Base-by-base conservation (phyloP, 2,329 filamentous ascomycete genomes). In the Colletotrichum sp. region DNA sequence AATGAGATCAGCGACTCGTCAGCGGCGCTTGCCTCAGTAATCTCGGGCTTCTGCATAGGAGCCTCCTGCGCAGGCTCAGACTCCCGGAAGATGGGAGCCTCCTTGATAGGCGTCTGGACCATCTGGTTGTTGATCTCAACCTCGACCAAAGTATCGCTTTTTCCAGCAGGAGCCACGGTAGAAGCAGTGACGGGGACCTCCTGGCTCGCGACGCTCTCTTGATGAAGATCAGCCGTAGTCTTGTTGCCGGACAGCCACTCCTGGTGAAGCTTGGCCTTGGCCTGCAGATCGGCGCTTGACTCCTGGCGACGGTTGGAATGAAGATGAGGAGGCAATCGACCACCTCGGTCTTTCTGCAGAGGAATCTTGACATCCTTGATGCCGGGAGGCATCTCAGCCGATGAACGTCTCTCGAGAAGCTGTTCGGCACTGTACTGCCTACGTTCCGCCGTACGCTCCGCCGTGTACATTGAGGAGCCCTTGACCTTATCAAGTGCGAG, bases 401-500 rank as follows among this genome's bases (percentile, higher is more conserved):
- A 21, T 24, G 56, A 14, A 4, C 73, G 69, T 18, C 13, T 24
- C 34, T 69, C 18, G n/a, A 69, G 7, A 1, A 75, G 48, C 43
- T 75, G 48, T 2, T 69, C 43, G 3, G 63, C n/a, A n/a, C 38
- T 69, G 34, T 75, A 75, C 28, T 62, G 63, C 21, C 66, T 56
- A 26, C 62, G 55, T 7, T 63, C 30, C 38, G 32, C 14, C 30
- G 48, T 16, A 9, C 61, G 68, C 13, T 67, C 62, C 6, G 62
- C 7, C 38, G 67, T 68, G 64, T 75, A 75, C 69, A 73, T 75
- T 13, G 38, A 24, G n/a, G 70, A 66, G 1, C 13, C 21, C 58
- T 73, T 75, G 58, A 73, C 36, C 13, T 75, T 69, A 21, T 59
- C 32, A 18, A 75, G 70, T 7, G 63, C 63, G 4, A 75, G 70